Percentiles rank a stretch among this genome's conserved stretches.
Conservation (phyloP, 352 stramenopile species). For the Phytophthora lateralis region DNA sequence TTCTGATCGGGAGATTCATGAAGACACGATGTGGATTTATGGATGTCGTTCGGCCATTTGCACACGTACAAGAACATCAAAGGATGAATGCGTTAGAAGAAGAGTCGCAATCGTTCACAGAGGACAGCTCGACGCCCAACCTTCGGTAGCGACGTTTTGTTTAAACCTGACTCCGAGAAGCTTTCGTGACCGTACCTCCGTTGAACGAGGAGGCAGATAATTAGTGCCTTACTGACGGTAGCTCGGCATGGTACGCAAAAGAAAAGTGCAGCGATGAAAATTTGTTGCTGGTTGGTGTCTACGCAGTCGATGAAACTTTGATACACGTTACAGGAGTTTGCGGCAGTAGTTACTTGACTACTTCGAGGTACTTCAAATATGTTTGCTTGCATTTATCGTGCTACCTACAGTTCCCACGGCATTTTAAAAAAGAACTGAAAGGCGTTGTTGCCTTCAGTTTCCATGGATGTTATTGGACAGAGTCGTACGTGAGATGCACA, state of each 20-base stretch:
- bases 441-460: neutral
- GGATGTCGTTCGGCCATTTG: conserved; percentile 45
- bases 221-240: too few relatives aligned
- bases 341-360: too few relatives aligned
- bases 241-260: too few relatives aligned
- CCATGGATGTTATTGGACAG: conserved; percentile 10
- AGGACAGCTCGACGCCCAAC: conserved; percentile 1
- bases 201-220: too few relatives aligned
- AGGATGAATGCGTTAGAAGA: conserved; percentile 3
- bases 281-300: too few relatives aligned
- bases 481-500: conserved; percentile 25
- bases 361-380: too few relatives aligned
- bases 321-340: too few relatives aligned
- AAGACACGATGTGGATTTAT: conserved; percentile 51
- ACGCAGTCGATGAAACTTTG: too few relatives aligned
- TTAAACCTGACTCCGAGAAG: too few relatives aligned
- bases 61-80: conserved; percentile 28
- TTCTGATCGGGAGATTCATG: conserved; percentile 33
- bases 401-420: neutral
- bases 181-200: too few relatives aligned
- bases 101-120: conserved; percentile 3
- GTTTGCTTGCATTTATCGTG: too few relatives aligned
- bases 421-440: neutral
- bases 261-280: too few relatives aligned
- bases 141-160: conserved; percentile 8